Evolutionary conservation across 139 green algal species (phyloP), one percentile per base, ranked within the genome.

Genomic region (Asterochloris erici): DNA sequence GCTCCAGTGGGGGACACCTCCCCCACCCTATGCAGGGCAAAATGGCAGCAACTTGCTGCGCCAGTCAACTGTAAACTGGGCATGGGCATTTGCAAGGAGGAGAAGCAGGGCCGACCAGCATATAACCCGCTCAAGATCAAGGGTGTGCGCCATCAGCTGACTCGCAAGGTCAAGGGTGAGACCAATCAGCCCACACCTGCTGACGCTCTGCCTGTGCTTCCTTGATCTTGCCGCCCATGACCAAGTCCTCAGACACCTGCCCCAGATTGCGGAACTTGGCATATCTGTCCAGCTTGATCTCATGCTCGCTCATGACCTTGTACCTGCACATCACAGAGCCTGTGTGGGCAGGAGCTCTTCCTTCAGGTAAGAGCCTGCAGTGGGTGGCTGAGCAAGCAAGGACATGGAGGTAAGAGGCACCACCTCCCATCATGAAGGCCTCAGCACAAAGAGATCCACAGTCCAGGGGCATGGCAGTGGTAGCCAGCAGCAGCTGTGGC

Each of bases 221-320:
- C 74, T 87, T 82, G 85, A 86, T 90, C 73, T 94, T 82, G 10
- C 91, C 93, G 60, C 93, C 95, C n/a, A 84, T 81, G 63, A 97
- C 91, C 66, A 95, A 79, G 84, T 88, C 94, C 86, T 97, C 94
- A 82, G 90, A 84, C 83, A 92, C 96, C 82, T 90, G 81, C 17
- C 94, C 94, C 63, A 97, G 87, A 83, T 94, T 91, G 63, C 94
- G 87, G 90, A 96, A 96, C 83, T 97, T 97, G 79, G 84, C 84
- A 83, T 98, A 97, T 73, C 94, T 90, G 90, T 98, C 95, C 17
- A 92, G 85, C 83, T 90, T 91, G 74, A 98, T 93, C 83, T 97
- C 92, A 68, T 92, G 88, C 68, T 87, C 92, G 26, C 24, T 90
- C 93, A 96, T 92, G 54, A 76, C 77, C 10, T 81, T 83, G 83